Evolutionary conservation across 129 eudicot genomes (phyloP).

Genomic region (Flaveria bidentis): DNA sequence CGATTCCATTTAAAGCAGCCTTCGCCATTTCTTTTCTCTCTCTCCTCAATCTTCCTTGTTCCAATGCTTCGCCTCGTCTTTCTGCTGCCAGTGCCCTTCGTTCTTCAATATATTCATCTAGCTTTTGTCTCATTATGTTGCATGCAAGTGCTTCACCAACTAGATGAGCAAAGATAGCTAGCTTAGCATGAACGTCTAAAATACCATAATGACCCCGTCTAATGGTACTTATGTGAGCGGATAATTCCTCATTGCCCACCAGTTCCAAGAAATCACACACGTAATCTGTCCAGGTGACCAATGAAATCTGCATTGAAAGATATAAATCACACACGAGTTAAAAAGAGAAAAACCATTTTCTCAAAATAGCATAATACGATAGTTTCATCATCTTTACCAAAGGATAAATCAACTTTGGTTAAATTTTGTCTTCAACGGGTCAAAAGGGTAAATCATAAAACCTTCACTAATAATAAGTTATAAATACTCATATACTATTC

Average conservation of each 20-base stretch:
- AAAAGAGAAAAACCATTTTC: not conserved
- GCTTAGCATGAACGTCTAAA: conserved; percentile 54
- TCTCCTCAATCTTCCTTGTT: conserved; percentile 78
- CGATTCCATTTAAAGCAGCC: conserved; percentile 40
- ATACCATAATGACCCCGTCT: conserved; percentile 86
- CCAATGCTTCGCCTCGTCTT: conserved; percentile 74
- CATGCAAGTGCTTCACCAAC: conserved; percentile 58
- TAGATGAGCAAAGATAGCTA: conserved; percentile 63
- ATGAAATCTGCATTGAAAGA: conserved; percentile 58
- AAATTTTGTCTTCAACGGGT: not conserved
- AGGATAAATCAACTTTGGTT: not conserved
- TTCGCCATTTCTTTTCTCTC: conserved; percentile 69
- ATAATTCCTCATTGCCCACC: conserved; percentile 40
- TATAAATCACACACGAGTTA: conserved; percentile 23
- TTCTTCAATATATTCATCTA: conserved; percentile 74
- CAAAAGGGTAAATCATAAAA: not conserved
- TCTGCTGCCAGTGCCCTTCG: conserved; percentile 64
- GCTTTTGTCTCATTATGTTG: conserved; percentile 60
- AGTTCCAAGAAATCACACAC: conserved; percentile 85
- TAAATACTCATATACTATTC: not conserved
- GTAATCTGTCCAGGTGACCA: conserved; percentile 80
- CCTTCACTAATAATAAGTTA: not conserved
- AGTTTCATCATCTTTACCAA: not conserved
- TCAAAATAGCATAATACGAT: not conserved
- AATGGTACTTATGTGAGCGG: conserved; percentile 57